Evolutionary conservation across 306 rosid genomes (phyloP), one percentile per base, ranked within the genome.

Genomic region (Begonia masoniana): DNA sequence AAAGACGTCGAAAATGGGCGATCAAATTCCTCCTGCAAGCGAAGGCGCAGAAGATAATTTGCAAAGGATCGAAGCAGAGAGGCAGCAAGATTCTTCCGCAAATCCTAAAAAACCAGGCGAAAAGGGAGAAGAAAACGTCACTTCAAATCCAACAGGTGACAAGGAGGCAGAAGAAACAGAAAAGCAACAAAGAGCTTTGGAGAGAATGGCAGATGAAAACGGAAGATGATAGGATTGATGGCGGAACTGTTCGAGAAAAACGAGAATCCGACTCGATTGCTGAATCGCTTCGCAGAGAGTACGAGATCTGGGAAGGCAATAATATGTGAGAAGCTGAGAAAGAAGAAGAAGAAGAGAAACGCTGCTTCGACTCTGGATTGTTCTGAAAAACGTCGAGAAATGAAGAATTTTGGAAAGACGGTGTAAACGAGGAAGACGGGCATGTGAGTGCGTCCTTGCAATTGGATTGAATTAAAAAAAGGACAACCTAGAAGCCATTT

Each of bases 191-290:
- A 23, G 71, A 60, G 56, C 55, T 76, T 14, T 84, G 76, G 72
- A 74, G 60, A 77, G 60, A 70, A 31, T 31, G 39, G 39, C 39
- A 31, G 7, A 31, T 31, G 39, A 31, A 31, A 88, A 84, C 43
- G 62, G 71, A 69, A 81, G 41, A 76, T 82, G 82, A 74, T 75
- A 78, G 57, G 59, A 10, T 54, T 82, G 76, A 77, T 88, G 88
- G 52, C 57, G 2, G 70, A 74, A 50, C 59, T 84, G 53, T 68
- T 61, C 50, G 61, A 77, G 64, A 67, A 55, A 63, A 84, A 82
- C 49, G 77, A 71, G 36, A 56, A 47, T 66, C 95, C 84, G 21
- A 77, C 76, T 6, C 41, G 42, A 46, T 36, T 82, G 57, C 65
- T 88, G 0, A 67, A 45, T 77, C 82, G 13, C 76, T 49, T 58